phyloP scores from a whole-genome alignment of 2,329 filamentous ascomycete genomes.

The Colletotrichum coccodes region DNA sequence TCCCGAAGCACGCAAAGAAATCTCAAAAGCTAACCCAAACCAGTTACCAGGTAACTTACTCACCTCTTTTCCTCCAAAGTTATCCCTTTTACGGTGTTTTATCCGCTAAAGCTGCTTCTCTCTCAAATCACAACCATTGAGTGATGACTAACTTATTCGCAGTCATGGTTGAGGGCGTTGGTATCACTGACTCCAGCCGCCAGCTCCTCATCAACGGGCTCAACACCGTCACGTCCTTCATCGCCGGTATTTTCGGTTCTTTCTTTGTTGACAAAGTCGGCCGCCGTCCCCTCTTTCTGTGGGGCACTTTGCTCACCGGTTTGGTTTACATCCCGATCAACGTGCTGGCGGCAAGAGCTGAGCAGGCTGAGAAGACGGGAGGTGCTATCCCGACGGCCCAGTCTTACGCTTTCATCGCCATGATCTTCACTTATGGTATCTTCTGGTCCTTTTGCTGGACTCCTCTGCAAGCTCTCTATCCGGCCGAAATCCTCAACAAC shows the following conservation, averaged over 20 bases:
- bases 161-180: constrained; percentile 54
- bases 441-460: constrained; percentile 57
- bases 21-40: background rate
- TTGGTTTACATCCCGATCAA: constrained; percentile 40
- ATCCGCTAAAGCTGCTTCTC: constrained; percentile 6
- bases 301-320: constrained; percentile 47
- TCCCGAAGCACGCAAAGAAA: constrained; percentile 2
- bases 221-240: constrained; percentile 52
- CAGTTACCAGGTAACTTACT: background rate
- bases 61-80: background rate
- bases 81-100: background rate
- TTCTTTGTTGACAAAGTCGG: constrained; percentile 57
- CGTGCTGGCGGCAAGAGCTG: constrained; percentile 42
- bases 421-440: constrained; percentile 56
- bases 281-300: constrained; percentile 57
- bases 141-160: background rate
- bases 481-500: constrained; percentile 47
- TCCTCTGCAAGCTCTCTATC: constrained; percentile 54
- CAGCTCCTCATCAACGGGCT: constrained; percentile 50
- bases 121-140: constrained; percentile 54
- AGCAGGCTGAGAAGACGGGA: constrained; percentile 38
- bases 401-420: constrained; percentile 37
- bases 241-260: constrained; percentile 50
- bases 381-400: constrained; percentile 13
- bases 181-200: constrained; percentile 49